A percentile compares a stretch with the other conserved stretches of the same genome.
Conservation (phyloP, 805 yeast species). For the Candida khao-thaluensis region DNA sequence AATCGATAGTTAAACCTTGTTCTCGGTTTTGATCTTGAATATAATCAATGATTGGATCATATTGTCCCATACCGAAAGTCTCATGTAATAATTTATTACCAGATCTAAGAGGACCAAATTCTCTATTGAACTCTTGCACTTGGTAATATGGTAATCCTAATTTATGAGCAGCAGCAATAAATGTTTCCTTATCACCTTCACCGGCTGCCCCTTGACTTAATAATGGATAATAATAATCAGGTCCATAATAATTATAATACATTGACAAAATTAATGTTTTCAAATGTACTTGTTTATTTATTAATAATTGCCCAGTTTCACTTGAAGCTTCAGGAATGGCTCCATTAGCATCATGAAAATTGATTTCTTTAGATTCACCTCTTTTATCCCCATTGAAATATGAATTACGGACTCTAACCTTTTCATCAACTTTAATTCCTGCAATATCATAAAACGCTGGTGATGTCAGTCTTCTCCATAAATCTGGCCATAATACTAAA, state of each 20-base stretch:
- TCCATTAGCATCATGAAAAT: slow-evolving; percentile 58
- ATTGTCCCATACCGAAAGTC: slow-evolving; percentile 37
- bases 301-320: slow-evolving; percentile 41
- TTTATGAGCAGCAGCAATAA: slow-evolving; percentile 42
- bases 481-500: slow-evolving; percentile 41
- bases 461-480: slow-evolving; percentile 42
- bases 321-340: slow-evolving; percentile 45
- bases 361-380: slow-evolving; percentile 21
- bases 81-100: slow-evolving; percentile 27
- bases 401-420: slow-evolving; percentile 23
- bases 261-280: slow-evolving; percentile 32
- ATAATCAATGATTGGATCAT: slow-evolving; percentile 34
- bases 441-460: slow-evolving; percentile 38
- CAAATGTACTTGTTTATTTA: slow-evolving; percentile 32
- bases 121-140: slow-evolving; percentile 36
- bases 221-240: slow-evolving; percentile 36
- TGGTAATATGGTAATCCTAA: slow-evolving; percentile 36
- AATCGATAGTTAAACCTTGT: slow-evolving; percentile 9
- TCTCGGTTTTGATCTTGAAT: slow-evolving; percentile 15
- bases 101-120: slow-evolving; percentile 33
- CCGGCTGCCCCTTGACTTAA: slow-evolving; percentile 44
- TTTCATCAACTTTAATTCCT: slow-evolving; percentile 23
- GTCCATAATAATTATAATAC: slow-evolving; percentile 40
- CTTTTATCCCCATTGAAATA: slow-evolving; percentile 27
- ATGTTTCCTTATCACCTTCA: slow-evolving; percentile 44